A percentile compares a stretch with the other conserved stretches of the same genome.
These are phyloP conservation scores for Moesziomyces globuligerus DNA, from an alignment of 1,284 basidiomycete species.

Conservation along the genomic window DNA sequence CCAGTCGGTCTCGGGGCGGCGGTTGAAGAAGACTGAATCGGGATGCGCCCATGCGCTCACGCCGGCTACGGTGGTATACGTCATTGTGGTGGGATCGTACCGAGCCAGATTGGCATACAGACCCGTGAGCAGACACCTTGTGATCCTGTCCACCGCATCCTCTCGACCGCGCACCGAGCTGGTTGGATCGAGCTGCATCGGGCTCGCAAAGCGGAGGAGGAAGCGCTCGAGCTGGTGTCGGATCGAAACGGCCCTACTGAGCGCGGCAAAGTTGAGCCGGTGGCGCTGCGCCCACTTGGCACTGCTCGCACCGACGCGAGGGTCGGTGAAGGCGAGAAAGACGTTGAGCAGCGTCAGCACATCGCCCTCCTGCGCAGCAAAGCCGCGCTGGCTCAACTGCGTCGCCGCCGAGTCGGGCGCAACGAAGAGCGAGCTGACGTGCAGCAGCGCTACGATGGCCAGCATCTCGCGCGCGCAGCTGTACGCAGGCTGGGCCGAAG, in stretches of 20 bases:
- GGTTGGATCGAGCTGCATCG: constrained; percentile 37
- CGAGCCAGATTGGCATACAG: constrained; percentile 91
- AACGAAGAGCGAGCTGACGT: constrained; percentile 68
- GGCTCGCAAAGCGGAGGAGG: constrained; percentile 82
- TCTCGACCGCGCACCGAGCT: constrained; percentile 75
- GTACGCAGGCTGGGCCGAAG: constrained; percentile 69
- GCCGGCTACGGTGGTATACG: constrained; percentile 85
- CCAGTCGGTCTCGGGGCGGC: constrained; percentile 88
- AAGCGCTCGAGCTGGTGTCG: constrained; percentile 91
- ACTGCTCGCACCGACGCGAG: constrained; percentile 77
- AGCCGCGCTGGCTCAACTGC: constrained; percentile 89
- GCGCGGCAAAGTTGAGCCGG: constrained; percentile 87
- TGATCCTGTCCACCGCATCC: constrained; percentile 70
- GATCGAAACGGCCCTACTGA: constrained; percentile 91
- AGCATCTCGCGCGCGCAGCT: constrained; percentile 91
- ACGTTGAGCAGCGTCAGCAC: constrained; percentile 91
- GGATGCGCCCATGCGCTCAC: constrained; percentile 93
- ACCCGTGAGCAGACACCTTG: constrained; percentile 86
- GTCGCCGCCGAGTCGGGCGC: constrained; percentile 75
- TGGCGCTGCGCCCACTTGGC: constrained; percentile 92
- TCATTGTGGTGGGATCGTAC: constrained; percentile 63
- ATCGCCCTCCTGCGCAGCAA: constrained; percentile 97
- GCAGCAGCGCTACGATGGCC: constrained; percentile 93
- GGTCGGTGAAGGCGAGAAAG: constrained; percentile 85
- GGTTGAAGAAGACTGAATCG: constrained; percentile 90